Percentiles rank a stretch among this genome's conserved stretches.
Conservation (phyloP, 345 rosid genomes). For the Linum usitatissimum region DNA sequence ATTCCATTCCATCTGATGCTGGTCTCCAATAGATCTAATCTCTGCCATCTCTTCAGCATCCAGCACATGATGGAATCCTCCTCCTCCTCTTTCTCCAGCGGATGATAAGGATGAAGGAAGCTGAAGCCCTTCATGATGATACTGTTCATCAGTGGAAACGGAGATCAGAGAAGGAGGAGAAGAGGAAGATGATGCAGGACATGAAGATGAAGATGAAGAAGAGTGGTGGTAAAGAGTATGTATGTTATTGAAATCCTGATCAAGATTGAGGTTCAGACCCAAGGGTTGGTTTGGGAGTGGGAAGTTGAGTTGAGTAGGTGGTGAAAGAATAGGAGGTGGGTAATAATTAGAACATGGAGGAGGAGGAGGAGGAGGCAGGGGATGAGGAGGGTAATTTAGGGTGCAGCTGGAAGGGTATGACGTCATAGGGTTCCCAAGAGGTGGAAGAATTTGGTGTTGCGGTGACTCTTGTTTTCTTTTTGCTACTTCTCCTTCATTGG, state of each 20-base stretch:
- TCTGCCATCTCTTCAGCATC: constrained; percentile 60
- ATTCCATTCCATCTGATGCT: constrained; percentile 71
- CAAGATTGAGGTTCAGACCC: constrained; percentile 68
- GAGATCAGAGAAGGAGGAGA: constrained; percentile 11
- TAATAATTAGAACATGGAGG: constrained; percentile 5
- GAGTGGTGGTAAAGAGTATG: constrained; percentile 34
- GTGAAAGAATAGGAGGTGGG: constrained; percentile 27
- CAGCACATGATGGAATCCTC: constrained; percentile 46
- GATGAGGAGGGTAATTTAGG: constrained; percentile 23
- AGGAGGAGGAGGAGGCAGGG: constrained; percentile 11
- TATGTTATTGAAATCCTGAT: constrained; percentile 56
- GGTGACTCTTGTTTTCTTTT: not conserved
- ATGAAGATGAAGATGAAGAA: constrained; percentile 46
- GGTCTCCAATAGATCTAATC: constrained; percentile 71
- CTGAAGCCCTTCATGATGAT: constrained; percentile 16
- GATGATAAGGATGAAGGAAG: constrained; percentile 28
- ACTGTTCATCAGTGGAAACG: constrained; percentile 6
- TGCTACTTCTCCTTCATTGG: constrained; percentile 10
- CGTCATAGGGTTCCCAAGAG: constrained; percentile 32
- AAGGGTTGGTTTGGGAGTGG: constrained; percentile 55
- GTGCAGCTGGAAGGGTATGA: constrained; percentile 25
- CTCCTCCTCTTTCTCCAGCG: constrained; percentile 36
- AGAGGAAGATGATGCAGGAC: constrained; percentile 31
- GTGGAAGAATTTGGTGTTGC: constrained; percentile 15
- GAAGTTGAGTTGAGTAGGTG: constrained; percentile 32